phyloP scores from a whole-genome alignment of 768 basidiomycete species.

The Kwoniella europaea region DNA sequence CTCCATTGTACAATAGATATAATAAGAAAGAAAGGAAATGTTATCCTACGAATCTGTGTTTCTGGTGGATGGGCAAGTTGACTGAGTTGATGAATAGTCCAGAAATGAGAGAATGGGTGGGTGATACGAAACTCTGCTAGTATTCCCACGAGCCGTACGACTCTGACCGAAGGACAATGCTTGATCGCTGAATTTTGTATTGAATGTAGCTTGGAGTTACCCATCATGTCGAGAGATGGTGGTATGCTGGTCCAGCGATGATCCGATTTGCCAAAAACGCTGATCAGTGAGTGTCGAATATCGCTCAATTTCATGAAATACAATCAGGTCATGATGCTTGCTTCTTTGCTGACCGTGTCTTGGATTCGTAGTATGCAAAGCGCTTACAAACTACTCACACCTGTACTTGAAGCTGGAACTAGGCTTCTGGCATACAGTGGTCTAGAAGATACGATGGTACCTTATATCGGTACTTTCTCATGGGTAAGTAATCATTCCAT shows the following conservation, averaged over 20 bases:
- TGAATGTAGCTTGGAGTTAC: conserved; percentile 10
- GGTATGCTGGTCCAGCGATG: conserved; percentile 13
- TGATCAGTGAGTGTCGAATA: conserved; percentile 3
- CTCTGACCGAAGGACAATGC: background rate
- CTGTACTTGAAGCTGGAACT: conserved; percentile 16
- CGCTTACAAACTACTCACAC: conserved; percentile 16
- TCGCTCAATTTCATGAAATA: background rate
- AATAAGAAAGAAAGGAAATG: background rate
- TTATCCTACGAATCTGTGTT: conserved; percentile 8
- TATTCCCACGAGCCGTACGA: background rate
- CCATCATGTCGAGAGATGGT: conserved; percentile 4
- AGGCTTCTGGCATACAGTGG: conserved; percentile 17
- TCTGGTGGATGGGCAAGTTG: conserved; percentile 13
- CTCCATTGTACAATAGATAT: conserved; percentile 11
- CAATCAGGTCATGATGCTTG: too few species aligned
- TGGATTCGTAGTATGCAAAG: conserved; percentile 11
- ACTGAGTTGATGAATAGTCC: conserved; percentile 13
- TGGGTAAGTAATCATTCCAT: conserved; percentile 5
- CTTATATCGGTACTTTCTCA: background rate
- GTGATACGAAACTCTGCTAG: background rate
- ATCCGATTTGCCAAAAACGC: conserved; percentile 3
- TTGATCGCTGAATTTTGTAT: too few species aligned
- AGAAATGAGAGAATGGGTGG: conserved; percentile 9
- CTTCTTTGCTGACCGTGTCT: too few species aligned
- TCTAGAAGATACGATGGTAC: conserved; percentile 14